Percentiles rank a stretch among this genome's conserved stretches.
Conservation (phyloP, 2,329 filamentous ascomycete species). For the Calonectria ilicicola region DNA sequence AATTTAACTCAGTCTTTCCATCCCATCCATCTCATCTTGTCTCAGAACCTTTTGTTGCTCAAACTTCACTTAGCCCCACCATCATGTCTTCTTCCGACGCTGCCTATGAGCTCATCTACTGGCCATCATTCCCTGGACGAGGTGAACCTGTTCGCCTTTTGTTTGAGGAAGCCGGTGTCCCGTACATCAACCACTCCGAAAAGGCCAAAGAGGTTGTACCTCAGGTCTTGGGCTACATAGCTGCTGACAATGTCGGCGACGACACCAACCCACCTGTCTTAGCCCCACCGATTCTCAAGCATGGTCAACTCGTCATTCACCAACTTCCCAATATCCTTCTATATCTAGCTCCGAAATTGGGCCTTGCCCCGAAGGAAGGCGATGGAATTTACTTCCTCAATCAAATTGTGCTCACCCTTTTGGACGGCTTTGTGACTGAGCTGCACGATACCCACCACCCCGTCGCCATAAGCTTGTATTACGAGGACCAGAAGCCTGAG, state of each 20-base stretch:
- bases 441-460: constrained; percentile 83
- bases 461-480: constrained; percentile 68
- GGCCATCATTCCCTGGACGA: constrained; percentile 77
- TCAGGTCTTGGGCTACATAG: constrained; percentile 61
- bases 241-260: constrained; percentile 59
- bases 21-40: background rate
- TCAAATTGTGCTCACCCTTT: constrained; percentile 73
- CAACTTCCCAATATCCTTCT: constrained; percentile 81
- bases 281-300: constrained; percentile 75
- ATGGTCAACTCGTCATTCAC: constrained; percentile 71
- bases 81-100: constrained; percentile 47
- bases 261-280: constrained; percentile 72
- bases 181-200: constrained; percentile 69
- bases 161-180: constrained; percentile 75
- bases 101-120: constrained; percentile 77
- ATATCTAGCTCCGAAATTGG: constrained; percentile 74
- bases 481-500: constrained; percentile 82
- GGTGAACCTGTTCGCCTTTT: constrained; percentile 80
- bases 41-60: background rate
- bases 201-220: constrained; percentile 61
- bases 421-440: constrained; percentile 79
- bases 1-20: too few species aligned
- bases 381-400: constrained; percentile 69
- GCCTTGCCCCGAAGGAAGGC: constrained; percentile 60
- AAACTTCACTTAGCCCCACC: background rate